Base-by-base conservation (phyloP, 805 yeast species). In the Brettanomyces custersianus region DNA sequence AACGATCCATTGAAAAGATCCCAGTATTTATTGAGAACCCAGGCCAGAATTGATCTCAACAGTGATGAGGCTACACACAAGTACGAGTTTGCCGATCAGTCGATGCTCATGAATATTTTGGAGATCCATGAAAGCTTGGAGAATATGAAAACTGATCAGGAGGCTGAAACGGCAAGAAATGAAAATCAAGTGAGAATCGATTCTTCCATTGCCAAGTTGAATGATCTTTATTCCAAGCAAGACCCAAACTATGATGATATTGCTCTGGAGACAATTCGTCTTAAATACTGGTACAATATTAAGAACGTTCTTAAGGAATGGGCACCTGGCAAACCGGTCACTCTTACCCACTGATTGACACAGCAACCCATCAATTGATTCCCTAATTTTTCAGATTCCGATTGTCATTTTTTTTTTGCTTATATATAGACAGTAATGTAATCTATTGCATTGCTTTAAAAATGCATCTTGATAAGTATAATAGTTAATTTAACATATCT, bases 41-140 rank as follows among this genome's bases (percentile, higher is more conserved):
- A 62, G 6, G 57, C 68, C 5, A 70, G 68, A 0, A 56, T 72
- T 20, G 85, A 82, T 44, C 59, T 82, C 23, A 63, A 67, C 8
- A 59, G 71, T 19, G 95, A 88, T 46, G 77, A 74, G 5, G 57
- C 60, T 15, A 63, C 66, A 6, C 67, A 66, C 39, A 51, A 46
- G 23, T 49, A 49, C 24, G 61, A 60, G 32, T 54, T 58, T 36
- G 49, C 58, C 40, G 62, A 59, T 39, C 74, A 78, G 39, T 69
- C 63, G 12, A 60, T 84, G 50, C 60, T 90, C 28, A 72, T 85
- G 79, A 74, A 74, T 30, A 81, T 90, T 17, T 63, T 90, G 59
- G 94, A 86, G 44, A 75, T 85, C 4, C 92, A 88, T 53, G 98
- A 90, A 56, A 71, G 74, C 29, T 61, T 88, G 39, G 94, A 84